Base-by-base conservation (phyloP, 768 basidiomycete species). In the Boletus sensibilis region DNA sequence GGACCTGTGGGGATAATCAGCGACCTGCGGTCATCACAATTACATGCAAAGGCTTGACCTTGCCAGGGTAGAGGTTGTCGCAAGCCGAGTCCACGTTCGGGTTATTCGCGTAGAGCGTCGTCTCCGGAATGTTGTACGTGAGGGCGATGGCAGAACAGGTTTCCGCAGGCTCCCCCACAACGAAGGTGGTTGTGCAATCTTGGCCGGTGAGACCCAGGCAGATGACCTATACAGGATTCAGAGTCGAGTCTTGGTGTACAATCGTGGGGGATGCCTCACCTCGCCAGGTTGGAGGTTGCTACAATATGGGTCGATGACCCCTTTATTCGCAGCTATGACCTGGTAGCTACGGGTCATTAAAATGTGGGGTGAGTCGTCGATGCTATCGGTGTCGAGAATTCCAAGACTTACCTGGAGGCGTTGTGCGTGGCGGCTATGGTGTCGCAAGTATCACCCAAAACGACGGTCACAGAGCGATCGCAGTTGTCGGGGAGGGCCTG, bases 161-260 rank as follows among this genome's bases (percentile, higher is more conserved):
- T 63, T 88, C 80, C n/a, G n/a, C n/a, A n/a, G n/a, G n/a, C n/a
- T n/a, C n/a, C n/a, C n/a, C n/a, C n/a, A n/a, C n/a, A n/a, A n/a
- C n/a, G n/a, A n/a, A n/a, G n/a, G n/a, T n/a, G n/a, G n/a, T n/a
- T 10, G 58, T 64, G 68, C 87, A 90, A 62, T 90, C 87, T 48
- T 82, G 75, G 27, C 78, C 81, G 0, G 61, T 62, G 37, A 78
- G 62, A n/a, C 82, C 86, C 53, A 90, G 76, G 69, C 87, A 90
- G 54, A 85, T 62, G 18, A 64, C 40, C 74, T 81, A 59, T 18
- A 14, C n/a, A 40, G 14, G 1, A 7, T 23, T 39, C 25, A 31
- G 37, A 27, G 33, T 57, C 47, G 7, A 55, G 47, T 41, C 29
- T 8, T 29, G 29, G 11, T 13, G 4, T n/a, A 20, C 9, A 11